Percentiles rank a stretch among this genome's conserved stretches.
Conservation (phyloP, 257 asterid species). For the Vinca minor region DNA sequence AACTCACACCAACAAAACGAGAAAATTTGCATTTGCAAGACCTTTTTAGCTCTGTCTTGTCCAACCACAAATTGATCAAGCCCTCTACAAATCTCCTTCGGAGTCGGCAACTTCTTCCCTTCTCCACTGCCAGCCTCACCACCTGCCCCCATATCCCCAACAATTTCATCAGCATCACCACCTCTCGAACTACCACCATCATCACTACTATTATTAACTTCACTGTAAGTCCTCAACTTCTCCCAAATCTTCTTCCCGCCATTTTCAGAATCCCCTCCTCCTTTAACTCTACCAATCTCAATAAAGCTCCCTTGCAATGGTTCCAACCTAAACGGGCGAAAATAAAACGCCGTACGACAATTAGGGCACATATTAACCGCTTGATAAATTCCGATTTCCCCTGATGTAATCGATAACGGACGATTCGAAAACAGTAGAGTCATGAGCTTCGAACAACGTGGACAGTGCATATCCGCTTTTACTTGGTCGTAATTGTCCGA, state of each 20-base stretch:
- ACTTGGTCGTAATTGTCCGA: constrained; percentile 65
- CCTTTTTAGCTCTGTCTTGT: constrained; percentile 87
- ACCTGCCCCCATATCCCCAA: constrained; percentile 8
- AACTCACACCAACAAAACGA: background rate
- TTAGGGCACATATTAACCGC: constrained; percentile 66
- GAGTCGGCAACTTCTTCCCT: constrained; percentile 56
- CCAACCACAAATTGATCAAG: constrained; percentile 76
- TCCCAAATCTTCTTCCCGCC: constrained; percentile 78
- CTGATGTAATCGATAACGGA: constrained; percentile 62
- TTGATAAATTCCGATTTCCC: constrained; percentile 64
- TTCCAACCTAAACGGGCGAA: constrained; percentile 74
- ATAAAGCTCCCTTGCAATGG: constrained; percentile 82
- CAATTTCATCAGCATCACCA: constrained; percentile 11
- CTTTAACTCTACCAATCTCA: constrained; percentile 84
- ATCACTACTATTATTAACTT: constrained; percentile 17
- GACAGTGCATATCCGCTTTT: constrained; percentile 70
- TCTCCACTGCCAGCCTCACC: constrained; percentile 7
- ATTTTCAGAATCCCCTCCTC: constrained; percentile 24
- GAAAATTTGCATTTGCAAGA: constrained; percentile 6
- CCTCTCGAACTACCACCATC: constrained; percentile 14
- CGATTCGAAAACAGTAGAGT: constrained; percentile 67
- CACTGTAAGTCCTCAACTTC: constrained; percentile 76
- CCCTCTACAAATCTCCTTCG: constrained; percentile 74
- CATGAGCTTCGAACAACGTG: constrained; percentile 70
- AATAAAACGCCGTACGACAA: constrained; percentile 80